Evolutionary conservation across 768 basidiomycete genomes (phyloP), one percentile per base, ranked within the genome.

Genomic region (Hypholoma sublateritium): DNA sequence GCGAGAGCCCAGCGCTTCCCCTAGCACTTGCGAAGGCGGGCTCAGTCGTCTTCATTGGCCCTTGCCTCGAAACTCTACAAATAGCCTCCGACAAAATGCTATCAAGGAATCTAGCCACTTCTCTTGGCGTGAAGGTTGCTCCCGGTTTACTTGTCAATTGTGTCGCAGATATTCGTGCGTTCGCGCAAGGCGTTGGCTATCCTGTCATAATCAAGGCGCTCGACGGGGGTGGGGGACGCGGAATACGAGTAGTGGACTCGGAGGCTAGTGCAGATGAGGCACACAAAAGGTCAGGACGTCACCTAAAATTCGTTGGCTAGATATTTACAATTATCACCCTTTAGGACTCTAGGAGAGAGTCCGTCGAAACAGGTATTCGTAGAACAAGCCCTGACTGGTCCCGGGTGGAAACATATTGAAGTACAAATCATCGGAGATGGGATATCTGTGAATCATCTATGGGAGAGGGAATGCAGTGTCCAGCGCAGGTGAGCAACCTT

Each of bases 391-490:
- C 77, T 95, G 50, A 88, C 90, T 60, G 86, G 87, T 36, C 88
- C 88, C n/a, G 69, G 65, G 8, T 79, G 77, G 76, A 84, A 89
- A 64, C 93, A 95, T 65, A 89, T 95, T 55, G 93, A 95, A 70
- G 87, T 93, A 24, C 93, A 95, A 70, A 74, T 95, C 43, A 77
- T 95, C 45, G 93, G 89, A 13, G 93, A 95, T 67, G 82, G 79
- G 2, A 68, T 80, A 36, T 87, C 87, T 71, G 85, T 87, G 21
- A 87, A 89, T 45, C 93, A 95, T 69, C 78, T 94, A 44, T 95
- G 93, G 70, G 93, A 95, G 72, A 86, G 93, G 62, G 93, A 95
- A 69, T 95, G 93, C 67, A 94, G 92, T 46, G 90, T 95, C 2
- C 93, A 95, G 71, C 78, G 93, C 62, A 79, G 93, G 66, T 91